Conservation (phyloP, 1,284 basidiomycete species). For the Irpex lacteus region DNA sequence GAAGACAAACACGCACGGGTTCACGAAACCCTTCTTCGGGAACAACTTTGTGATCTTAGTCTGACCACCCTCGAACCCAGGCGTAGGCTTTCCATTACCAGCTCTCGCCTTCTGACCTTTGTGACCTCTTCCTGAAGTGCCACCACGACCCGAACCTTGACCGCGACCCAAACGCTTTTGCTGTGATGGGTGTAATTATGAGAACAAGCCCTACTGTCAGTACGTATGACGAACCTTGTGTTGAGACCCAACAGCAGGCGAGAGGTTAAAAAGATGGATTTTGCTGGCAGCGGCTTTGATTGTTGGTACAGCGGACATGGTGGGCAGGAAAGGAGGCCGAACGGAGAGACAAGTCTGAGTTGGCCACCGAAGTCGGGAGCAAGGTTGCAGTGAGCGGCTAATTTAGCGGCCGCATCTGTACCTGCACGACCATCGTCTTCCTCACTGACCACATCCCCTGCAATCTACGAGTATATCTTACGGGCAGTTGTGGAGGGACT, state of each 20-base stretch:
- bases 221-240: slow-evolving; percentile 46
- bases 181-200: slow-evolving; percentile 37
- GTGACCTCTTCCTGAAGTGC: slow-evolving; percentile 90
- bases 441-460: no score
- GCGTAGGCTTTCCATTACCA: slow-evolving; percentile 83
- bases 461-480: no score
- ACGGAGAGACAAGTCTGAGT: background rate
- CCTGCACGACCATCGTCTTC: background rate
- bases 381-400: background rate
- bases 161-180: slow-evolving; percentile 95
- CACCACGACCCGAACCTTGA: slow-evolving; percentile 86
- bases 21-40: slow-evolving; percentile 93
- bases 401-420: background rate
- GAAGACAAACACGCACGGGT: slow-evolving; percentile 61
- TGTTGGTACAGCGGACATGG: slow-evolving; percentile 12
- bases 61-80: slow-evolving; percentile 94
- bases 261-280: slow-evolving; percentile 54
- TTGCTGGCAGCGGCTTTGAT: slow-evolving; percentile 17
- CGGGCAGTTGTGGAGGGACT: background rate
- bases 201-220: slow-evolving; percentile 6
- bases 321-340: background rate
- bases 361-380: background rate
- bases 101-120: slow-evolving; percentile 96
- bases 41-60: slow-evolving; percentile 90
- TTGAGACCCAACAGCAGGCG: slow-evolving; percentile 58